Evolutionary conservation across 106 monocot genomes (phyloP), one percentile per base, ranked within the genome.

Genomic region (Acorus calamus): DNA sequence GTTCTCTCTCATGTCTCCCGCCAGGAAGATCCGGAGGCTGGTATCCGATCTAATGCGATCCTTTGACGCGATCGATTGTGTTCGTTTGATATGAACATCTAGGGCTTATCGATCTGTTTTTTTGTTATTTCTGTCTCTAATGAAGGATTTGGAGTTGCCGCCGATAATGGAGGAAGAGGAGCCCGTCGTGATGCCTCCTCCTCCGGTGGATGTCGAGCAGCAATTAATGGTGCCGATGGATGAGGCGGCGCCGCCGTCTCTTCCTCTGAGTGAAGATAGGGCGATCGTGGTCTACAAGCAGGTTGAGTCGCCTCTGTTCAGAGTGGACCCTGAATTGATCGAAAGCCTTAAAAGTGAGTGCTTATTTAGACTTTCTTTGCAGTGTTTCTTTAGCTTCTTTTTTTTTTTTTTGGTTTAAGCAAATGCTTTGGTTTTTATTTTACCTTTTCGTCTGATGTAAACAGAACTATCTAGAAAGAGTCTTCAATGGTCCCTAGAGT

Each of bases 21-120:
- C 81, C 13, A 78, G 69, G 53, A 88, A 88, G 73, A 81, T 81
- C 48, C 65, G 84, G 75, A 67, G 83, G 53, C 71, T 87, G 83
- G 87, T 87, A 73, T 51, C 67, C 7, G 47, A 42, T 28, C 28
- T 28, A 28, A 28, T 28, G 28, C 28, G 28, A 28, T 28, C 7
- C 2, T 67, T n/a, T 14, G 45, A 13, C 13, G 4, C 2, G 1
- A 42, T 46, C 44, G 0, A n/a, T 66, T 55, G 7, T 64, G 54
- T 63, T 62, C 56, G 5, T 28, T 43, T 73, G 7, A 14, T 62
- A 41, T 28, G 41, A 28, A 28, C 28, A 28, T 28, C 28, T 28
- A 28, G 28, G 28, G 28, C 28, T 28, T 28, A 28, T 28, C 28
- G 28, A 28, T 28, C 28, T 28, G 44, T 60, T 11, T 43, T 13